phyloP scores from a whole-genome alignment of 2,329 filamentous ascomycete genomes.

The Penicillium fuscoglaucum region DNA sequence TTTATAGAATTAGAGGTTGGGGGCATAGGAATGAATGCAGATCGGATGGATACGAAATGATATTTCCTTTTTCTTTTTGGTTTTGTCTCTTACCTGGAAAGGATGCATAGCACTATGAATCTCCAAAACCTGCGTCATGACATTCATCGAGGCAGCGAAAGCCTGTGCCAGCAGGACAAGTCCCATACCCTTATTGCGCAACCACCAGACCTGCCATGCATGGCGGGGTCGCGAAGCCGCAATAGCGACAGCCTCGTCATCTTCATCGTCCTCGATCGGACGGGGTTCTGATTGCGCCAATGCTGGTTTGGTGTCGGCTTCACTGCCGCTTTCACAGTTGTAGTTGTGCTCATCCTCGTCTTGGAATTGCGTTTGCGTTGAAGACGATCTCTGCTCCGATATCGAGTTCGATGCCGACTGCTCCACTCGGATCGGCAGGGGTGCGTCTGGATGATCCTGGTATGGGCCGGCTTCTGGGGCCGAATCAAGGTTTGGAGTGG shows the following conservation, averaged over 20 bases:
- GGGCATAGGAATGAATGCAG: neutral
- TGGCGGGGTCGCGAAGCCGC: constrained; percentile 21
- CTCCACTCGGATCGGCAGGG: constrained; percentile 11
- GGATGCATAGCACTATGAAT: constrained; percentile 71
- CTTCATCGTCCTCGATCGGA: constrained; percentile 14
- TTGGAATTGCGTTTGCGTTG: neutral
- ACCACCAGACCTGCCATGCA: constrained; percentile 51
- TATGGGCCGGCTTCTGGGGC: constrained; percentile 1
- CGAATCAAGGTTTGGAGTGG: neutral
- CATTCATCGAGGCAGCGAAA: constrained; percentile 84
- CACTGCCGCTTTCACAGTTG: constrained; percentile 3
- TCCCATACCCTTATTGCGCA: constrained; percentile 68
- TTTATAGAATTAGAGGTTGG: neutral
- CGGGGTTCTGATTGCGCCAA: constrained; percentile 22
- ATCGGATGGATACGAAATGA: neutral
- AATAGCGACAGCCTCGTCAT: neutral
- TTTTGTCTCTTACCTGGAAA: constrained; percentile 58
- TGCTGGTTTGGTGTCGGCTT: neutral
- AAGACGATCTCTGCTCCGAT: neutral
- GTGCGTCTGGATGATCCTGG: constrained; percentile 22
- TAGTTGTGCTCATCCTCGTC: neutral
- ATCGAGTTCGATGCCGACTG: neutral
- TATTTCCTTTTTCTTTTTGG: neutral
- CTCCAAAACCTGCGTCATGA: constrained; percentile 74
- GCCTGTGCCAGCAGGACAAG: constrained; percentile 74